A percentile compares a stretch with the other conserved stretches of the same genome.
Evolutionary conservation across 768 basidiomycete genomes (phyloP).

Genomic region (Pholiota microspora): DNA sequence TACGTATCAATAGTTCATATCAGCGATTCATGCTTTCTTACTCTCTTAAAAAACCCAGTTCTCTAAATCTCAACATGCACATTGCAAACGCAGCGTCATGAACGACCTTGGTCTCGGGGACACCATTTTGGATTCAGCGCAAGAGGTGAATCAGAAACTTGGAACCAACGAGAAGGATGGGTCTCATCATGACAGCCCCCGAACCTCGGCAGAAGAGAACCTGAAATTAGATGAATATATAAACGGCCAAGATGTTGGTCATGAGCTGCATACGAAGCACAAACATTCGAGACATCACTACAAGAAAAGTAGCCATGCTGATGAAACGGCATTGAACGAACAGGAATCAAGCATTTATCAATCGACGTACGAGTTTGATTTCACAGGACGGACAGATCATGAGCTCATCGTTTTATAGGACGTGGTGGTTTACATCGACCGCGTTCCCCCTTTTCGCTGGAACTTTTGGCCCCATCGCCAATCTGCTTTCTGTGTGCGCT

Average conservation of each 20-base stretch:
- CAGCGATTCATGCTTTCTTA: no score
- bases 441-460: constrained; percentile 40
- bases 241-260: not conserved
- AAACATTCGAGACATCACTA: not conserved
- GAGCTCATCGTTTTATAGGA: constrained; percentile 14
- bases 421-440: constrained; percentile 41
- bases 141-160: not conserved
- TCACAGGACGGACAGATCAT: not conserved
- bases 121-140: constrained; percentile 8
- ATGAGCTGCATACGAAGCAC: not conserved
- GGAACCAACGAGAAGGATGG: not conserved
- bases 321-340: constrained; percentile 33
- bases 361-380: constrained; percentile 13
- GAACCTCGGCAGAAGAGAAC: not conserved
- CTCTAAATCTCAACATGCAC: no score
- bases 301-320: not conserved
- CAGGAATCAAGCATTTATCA: constrained; percentile 25
- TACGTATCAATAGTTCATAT: no score
- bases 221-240: not conserved
- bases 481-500: constrained; percentile 36
- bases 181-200: no score
- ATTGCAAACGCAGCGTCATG: not conserved
- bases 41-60: no score
- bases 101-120: constrained; percentile 18
- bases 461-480: constrained; percentile 39